Evolutionary conservation across 345 rosid genomes (phyloP), one percentile per base, ranked within the genome.

Genomic region (Litchi chinensis): DNA sequence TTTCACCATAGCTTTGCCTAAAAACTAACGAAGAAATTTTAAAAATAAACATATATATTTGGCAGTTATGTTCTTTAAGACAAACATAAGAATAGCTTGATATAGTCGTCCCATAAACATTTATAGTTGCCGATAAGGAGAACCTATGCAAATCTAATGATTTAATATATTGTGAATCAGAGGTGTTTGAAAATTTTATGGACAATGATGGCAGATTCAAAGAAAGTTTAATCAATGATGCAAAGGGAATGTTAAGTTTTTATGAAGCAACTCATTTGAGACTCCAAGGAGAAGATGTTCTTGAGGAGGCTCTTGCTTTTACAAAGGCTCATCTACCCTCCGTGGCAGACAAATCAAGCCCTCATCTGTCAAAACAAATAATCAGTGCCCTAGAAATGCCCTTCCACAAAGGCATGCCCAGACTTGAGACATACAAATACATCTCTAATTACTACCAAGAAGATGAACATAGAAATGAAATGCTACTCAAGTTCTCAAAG

Each of bases 271-370:
- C 56, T 4, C 57, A 74, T 19, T 5, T 74, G 59, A 62, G 69
- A 16, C 16, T 60, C n/a, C 68, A 74, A 60, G 77, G 77, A 60
- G 68, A 74, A 63, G 77, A 74, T 37, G 46, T 60, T 74, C 68
- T 74, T 8, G 77, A 63, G 12, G 77, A 74, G 32, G 77, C 77
- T 16, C 28, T 74, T 5, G 56, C 28, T 40, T 74, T 74, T 19
- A 41, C 77, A 37, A 59, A 7, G 39, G n/a, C 56, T 60, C 56
- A 74, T 22, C 37, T 74, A 0, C 54, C 64, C 24, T 40, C 68
- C 39, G 40, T 63, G 11, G 65, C 41, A 9, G n/a, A 10, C 5
- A 24, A 32, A 65, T 24, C 68, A 65, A 65, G 40, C 19, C 68
- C 41, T 65, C 37, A 65, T 65, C 12, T 59, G 12, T 26, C 68